phyloP scores from a whole-genome alignment of 257 asterid genomes.

The Solanum acaule region DNA sequence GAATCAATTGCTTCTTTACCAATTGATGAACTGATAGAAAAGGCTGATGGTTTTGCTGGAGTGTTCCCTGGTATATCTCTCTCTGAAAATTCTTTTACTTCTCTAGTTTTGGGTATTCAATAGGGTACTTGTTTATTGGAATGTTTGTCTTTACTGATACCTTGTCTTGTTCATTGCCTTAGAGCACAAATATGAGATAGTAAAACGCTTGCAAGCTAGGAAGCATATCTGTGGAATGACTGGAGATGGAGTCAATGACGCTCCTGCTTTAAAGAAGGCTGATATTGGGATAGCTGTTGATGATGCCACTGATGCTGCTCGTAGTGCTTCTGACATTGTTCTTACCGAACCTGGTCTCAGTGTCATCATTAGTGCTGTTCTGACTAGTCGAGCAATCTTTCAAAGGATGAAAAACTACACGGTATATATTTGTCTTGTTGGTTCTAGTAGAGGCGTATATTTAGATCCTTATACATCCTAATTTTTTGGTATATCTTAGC shows the following conservation, averaged over 20 bases:
- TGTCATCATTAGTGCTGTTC: conserved; percentile 95
- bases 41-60: conserved; percentile 99
- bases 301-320: conserved; percentile 99
- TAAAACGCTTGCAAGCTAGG: conserved; percentile 93
- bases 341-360: conserved; percentile 98
- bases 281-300: conserved; percentile 98
- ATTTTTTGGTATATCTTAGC: neutral
- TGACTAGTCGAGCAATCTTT: conserved; percentile 94
- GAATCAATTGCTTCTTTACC: conserved; percentile 92
- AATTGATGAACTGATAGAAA: conserved; percentile 91
- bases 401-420: conserved; percentile 99
- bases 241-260: conserved; percentile 98
- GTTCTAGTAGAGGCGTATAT: neutral
- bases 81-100: neutral
- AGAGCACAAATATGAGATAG: conserved; percentile 98
- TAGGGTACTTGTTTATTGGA: neutral
- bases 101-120: neutral
- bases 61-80: conserved; percentile 77
- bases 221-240: conserved; percentile 99
- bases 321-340: conserved; percentile 97
- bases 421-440: conserved; percentile 24
- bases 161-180: conserved; percentile 4
- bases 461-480: neutral
- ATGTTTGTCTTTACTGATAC: neutral
- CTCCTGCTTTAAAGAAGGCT: conserved; percentile 96